Evolutionary conservation across 225 moss, liverwort and hornwort genomes (phyloP).

Genomic region (Marchantia paleacea): DNA sequence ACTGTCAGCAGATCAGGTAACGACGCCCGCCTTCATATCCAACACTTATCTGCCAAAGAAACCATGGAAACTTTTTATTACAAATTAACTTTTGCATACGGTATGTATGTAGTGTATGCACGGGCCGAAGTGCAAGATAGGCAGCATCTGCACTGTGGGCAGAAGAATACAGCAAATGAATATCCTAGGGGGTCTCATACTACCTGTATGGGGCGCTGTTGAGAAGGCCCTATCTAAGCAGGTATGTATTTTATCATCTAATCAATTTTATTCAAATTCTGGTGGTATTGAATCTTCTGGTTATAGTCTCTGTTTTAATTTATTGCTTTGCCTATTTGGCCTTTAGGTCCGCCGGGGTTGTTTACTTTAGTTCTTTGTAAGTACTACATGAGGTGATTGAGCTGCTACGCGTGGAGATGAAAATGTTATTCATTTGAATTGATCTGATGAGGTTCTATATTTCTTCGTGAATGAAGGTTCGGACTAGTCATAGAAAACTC

Average conservation of each 20-base stretch:
- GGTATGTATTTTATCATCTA: constrained; percentile 35
- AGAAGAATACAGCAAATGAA: constrained; percentile 90
- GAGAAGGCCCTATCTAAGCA: constrained; percentile 92
- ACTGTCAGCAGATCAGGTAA: constrained; percentile 89
- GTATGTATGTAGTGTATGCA: constrained; percentile 63
- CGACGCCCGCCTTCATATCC: too few relatives aligned
- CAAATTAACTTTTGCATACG: neutral
- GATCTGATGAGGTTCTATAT: too few relatives aligned
- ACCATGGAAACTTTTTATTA: neutral
- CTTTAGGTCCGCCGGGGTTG: too few relatives aligned
- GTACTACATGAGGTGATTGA: too few relatives aligned
- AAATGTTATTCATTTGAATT: too few relatives aligned
- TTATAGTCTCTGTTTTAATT: too few relatives aligned
- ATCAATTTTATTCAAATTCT: too few relatives aligned
- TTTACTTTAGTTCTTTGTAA: too few relatives aligned
- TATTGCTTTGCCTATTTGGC: too few relatives aligned
- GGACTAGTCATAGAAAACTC: constrained; percentile 84
- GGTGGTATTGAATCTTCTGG: too few relatives aligned
- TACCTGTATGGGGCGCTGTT: constrained; percentile 97
- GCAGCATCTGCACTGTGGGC: constrained; percentile 80
- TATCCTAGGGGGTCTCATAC: constrained; percentile 88
- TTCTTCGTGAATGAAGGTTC: constrained; percentile 28
- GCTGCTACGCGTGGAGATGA: too few relatives aligned
- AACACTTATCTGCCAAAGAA: neutral
- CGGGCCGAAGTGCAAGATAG: constrained; percentile 90